Conservation (phyloP, 441 rosid genomes). For the Omphalea diandra region DNA sequence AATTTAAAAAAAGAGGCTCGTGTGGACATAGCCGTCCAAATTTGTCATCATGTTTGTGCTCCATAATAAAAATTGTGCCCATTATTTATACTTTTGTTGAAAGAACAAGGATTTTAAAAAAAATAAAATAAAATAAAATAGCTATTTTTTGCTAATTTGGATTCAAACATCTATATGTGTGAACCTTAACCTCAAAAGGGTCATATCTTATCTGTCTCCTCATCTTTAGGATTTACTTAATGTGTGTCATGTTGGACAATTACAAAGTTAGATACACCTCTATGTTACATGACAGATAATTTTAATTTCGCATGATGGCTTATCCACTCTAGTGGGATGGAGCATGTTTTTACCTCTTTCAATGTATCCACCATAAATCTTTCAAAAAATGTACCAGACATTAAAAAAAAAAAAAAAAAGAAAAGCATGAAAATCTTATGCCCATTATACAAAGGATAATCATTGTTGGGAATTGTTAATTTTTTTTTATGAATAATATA, state of each 20-base stretch:
- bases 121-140: too few species aligned
- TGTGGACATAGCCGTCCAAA: not conserved
- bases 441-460: too few species aligned
- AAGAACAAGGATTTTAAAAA: not conserved
- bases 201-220: not conserved
- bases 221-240: not conserved
- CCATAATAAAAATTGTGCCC: not conserved
- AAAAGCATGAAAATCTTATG: not conserved
- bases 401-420: too few species aligned
- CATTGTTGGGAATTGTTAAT: too few species aligned
- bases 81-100: not conserved
- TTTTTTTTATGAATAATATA: too few species aligned
- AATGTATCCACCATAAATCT: not conserved
- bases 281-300: too few species aligned
- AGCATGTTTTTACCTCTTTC: conserved; percentile 15
- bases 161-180: not conserved
- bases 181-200: not conserved
- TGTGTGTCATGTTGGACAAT: not conserved
- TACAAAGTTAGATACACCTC: not conserved
- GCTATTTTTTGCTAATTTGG: not conserved
- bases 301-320: not conserved
- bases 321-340: conserved; percentile 3
- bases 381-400: too few species aligned
- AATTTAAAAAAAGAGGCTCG: too few species aligned
- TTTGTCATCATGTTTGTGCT: not conserved